Evolutionary conservation across 2,329 filamentous ascomycete genomes (phyloP), one percentile per base, ranked within the genome.

Genomic region (Ophiocordyceps robertsii): DNA sequence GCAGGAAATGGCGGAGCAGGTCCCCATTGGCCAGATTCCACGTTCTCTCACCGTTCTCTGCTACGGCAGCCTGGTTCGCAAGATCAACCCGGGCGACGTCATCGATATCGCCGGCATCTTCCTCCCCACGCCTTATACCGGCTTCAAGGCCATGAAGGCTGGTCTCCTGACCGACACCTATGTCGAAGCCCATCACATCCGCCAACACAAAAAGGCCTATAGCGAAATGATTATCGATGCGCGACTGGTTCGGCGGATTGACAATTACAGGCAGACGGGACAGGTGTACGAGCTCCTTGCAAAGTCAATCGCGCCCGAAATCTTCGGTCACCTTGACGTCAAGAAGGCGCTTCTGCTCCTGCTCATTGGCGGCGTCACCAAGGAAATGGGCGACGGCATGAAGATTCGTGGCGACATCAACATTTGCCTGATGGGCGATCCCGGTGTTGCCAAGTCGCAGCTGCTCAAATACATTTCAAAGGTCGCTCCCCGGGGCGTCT

Each of bases 331-430:
- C 58, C 70, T 93, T 19, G 92, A 98, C 60, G 92, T 98, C 40
- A 98, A 98, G 71, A 98, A 98, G 63, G 92, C 92, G 2, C 76
- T 98, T 12, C 75, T 98, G n/a, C 72, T 98, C 6, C 80, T 96
- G 29, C 77, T 98, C 30, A 95, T 98, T 50, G 92, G 92, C 47
- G 92, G 92, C 67, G 90, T 95, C 1, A 92, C 81, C 4, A 98
- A 98, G 64, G 82, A 92, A 56, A 93, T 96, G 75, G 88, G 88
- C 41, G 92, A 98, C 56, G 92, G 92, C 46, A 96, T 98, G 92
- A 84, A 88, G 56, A 98, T 98, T 59, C 87, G 92, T 73, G 92
- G 92, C 55, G 92, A 98, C 58, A 94, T 98, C 70, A 98, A 98
- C 66, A 82, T 98, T 48, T 96, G 92, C 62, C 68, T 98, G 56